Base-by-base conservation (phyloP, 371 early-diverging fungal species). In the Apophysomyces elegans region DNA sequence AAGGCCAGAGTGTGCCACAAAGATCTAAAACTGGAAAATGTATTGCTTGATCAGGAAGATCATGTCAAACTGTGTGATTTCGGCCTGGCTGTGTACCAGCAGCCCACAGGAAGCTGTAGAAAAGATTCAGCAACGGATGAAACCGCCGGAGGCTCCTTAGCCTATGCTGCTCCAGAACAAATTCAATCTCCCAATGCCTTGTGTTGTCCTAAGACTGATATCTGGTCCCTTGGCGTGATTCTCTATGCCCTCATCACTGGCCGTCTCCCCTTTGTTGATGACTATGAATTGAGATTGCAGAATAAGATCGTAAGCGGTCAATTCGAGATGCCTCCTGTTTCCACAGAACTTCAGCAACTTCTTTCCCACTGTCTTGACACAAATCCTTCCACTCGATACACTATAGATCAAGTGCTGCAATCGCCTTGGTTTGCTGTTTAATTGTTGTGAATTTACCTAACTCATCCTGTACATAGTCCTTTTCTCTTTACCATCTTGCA, bases 11-110 rank as follows among this genome's bases (percentile, higher is more conserved):
- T 96, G 16, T 88, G 90, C 35, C 96, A 97, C 71, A 85, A 93
- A 46, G 98, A 97, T 72, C 73, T 97, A 38, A 97, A 97, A 75
- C 82, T 91, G 36, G 98, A 97, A 67, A 97, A 97, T 70, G 84
- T 97, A 35, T 67, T 96, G 21, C 70, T 81, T 12, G 80, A 77
- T 57, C 71, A 78, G 43, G 59, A 74, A 45, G 71, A 69, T 1
- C 61, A 70, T 16, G 83, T 88, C 73, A 94, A 93, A 72, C 67
- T 96, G 12, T 85, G 88, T 58, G 98, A 98, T 75, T 97, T 98
- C 73, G 97, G 97, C 1, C 74, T 93, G 16, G 80, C 90, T 5
- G 86, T 86, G 47, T 83, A 70, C 71, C 75, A 83, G 63, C 74
- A 77, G 37, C 76, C 72, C 62, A 62, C 14, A 36, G 41, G 7